Base-by-base conservation (phyloP, 164 flowering plant genomes). In the Stephania yunnanensis region DNA sequence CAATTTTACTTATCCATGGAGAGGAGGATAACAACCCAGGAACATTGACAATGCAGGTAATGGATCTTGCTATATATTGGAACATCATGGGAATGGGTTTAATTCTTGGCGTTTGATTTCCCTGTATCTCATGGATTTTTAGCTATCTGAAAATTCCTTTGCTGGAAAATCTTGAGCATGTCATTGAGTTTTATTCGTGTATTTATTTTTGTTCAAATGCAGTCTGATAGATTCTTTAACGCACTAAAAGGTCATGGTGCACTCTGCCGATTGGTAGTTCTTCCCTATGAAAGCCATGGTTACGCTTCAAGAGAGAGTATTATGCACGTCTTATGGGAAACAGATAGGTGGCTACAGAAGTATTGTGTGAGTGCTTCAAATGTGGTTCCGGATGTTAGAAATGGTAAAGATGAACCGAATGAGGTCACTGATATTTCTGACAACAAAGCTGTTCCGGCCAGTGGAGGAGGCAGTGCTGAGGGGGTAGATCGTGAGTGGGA, bases 301-400 rank as follows among this genome's bases (percentile, higher is more conserved):
- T 96, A 96, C 79, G 78, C 90, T 78, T 93, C 98, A 46, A 74
- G 98, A 73, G 99, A 96, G 82, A 96, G 99, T 83, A 91, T 96
- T 79, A 91, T 94, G 99, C 99, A 96, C 74, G 92, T 92, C 25
- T 92, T 96, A 48, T 96, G 99, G 99, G 98, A 96, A 85, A 89
- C 93, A 48, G 97, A 96, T 68, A 83, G 94, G 80, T 95, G 99
- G 98, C 86, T 93, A 63, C 91, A 88, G 75, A 92, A 87, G 44
- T 78, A 87, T 76, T 93, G 99, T 80, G 88, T 86, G 29, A 89
- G 83, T 72, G 70, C 78, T 78, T 74, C 89, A 46, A 84, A 85
- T 73, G 83, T 72, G 52, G 78, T 71, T 53, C 81, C 75, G 61
- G 86, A 86, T 65, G 48, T 70, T 73, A 85, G 81, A 22, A 66